Conservation (phyloP, 495 filamentous ascomycete species). For the Letharia columbiana region DNA sequence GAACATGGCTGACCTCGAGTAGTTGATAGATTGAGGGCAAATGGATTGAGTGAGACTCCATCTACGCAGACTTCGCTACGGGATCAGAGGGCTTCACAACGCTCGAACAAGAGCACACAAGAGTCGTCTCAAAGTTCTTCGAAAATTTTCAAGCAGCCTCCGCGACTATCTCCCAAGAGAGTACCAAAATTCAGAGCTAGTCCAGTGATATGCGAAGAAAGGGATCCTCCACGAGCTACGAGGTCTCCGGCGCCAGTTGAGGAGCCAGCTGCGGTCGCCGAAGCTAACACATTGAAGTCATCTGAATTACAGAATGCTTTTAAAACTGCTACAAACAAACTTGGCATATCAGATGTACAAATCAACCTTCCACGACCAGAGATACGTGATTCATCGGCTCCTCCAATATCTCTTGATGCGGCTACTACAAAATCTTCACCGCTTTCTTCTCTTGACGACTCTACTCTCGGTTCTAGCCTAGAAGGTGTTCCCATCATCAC, state of each 20-base stretch:
- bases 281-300: background rate
- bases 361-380: background rate
- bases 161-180: constrained; percentile 5
- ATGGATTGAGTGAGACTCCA: background rate
- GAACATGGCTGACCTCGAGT: background rate
- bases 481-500: background rate
- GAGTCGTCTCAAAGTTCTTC: constrained; percentile 5
- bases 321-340: background rate
- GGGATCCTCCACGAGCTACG: background rate
- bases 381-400: background rate
- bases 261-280: background rate
- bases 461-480: background rate
- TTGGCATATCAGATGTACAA: constrained; percentile 6
- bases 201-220: background rate
- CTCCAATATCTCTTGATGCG: constrained; percentile 10
- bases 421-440: background rate
- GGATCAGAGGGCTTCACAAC: constrained; percentile 8
- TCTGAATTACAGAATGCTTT: background rate
- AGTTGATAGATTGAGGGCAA: background rate
- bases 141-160: constrained; percentile 12
- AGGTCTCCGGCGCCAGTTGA: background rate
- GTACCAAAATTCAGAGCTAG: background rate
- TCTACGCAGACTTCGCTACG: constrained; percentile 5
- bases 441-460: constrained; percentile 11
- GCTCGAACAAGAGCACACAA: constrained; percentile 1